Conservation (phyloP, 306 rosid species). For the Alnus glutinosa region DNA sequence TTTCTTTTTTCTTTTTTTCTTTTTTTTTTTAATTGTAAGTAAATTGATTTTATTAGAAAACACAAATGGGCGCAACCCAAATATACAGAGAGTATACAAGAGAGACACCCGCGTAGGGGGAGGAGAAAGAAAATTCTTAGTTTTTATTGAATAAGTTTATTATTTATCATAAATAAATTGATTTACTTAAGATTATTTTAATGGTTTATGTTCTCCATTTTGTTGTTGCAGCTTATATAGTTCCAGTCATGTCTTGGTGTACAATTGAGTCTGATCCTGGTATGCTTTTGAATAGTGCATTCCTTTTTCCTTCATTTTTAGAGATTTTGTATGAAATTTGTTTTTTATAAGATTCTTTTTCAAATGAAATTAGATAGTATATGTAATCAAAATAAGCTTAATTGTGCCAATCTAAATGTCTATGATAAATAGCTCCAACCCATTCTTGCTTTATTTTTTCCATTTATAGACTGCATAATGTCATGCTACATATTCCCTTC, state of each 20-base stretch:
- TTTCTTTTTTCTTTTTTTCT: not conserved
- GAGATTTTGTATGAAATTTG: not conserved
- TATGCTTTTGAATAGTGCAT: constrained; percentile 31
- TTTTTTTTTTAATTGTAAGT: too few relatives aligned
- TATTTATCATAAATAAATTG: not conserved
- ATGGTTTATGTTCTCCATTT: not conserved
- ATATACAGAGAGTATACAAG: too few relatives aligned
- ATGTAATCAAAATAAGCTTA: not conserved
- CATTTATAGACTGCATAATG: not conserved
- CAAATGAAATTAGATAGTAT: not conserved
- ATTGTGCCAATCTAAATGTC: not conserved
- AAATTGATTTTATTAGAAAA: too few relatives aligned
- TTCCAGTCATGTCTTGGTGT: constrained; percentile 90
- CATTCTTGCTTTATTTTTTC: not conserved
- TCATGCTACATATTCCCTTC: not conserved
- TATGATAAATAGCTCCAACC: not conserved
- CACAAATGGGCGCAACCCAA: too few relatives aligned
- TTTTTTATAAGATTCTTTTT: not conserved
- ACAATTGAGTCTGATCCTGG: constrained; percentile 99
- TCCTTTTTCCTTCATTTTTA: not conserved
- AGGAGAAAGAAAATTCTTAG: too few relatives aligned
- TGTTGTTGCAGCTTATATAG: constrained; percentile 40
- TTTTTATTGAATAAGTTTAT: too few relatives aligned
- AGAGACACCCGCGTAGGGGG: too few relatives aligned
- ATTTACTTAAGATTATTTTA: not conserved